Percentiles rank a stretch among this genome's conserved stretches.
phyloP scores from a whole-genome alignment of 805 yeast genomes.

The Metschnikowia arizonensis region DNA sequence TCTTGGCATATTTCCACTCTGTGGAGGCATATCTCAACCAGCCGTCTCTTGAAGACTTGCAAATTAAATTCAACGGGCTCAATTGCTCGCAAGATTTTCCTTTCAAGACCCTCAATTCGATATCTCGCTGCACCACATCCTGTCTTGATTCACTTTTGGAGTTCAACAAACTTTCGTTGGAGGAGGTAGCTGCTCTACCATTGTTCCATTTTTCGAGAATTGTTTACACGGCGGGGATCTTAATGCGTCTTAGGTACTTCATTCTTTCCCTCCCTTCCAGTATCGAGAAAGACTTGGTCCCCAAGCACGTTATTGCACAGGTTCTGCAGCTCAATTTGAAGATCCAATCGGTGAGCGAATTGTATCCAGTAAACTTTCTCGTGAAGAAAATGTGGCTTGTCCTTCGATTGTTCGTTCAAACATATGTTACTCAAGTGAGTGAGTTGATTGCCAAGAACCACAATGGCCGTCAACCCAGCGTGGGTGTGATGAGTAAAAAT shows the following conservation, averaged over 20 bases:
- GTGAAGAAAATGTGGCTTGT: slow-evolving; percentile 53
- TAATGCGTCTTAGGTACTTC: slow-evolving; percentile 52
- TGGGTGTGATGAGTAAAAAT: slow-evolving; percentile 10
- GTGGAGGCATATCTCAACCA: slow-evolving; percentile 67
- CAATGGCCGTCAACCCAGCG: slow-evolving; percentile 16
- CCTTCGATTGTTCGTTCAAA: slow-evolving; percentile 55
- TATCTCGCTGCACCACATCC: slow-evolving; percentile 49
- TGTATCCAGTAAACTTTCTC: slow-evolving; percentile 41
- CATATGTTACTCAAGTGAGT: slow-evolving; percentile 54
- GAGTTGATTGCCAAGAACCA: slow-evolving; percentile 25
- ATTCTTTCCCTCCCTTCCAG: slow-evolving; percentile 49
- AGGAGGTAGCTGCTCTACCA: slow-evolving; percentile 54
- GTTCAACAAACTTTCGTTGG: slow-evolving; percentile 41
- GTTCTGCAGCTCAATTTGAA: slow-evolving; percentile 28
- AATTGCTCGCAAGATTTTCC: slow-evolving; percentile 18
- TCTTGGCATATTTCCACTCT: slow-evolving; percentile 52
- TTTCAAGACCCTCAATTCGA: slow-evolving; percentile 36
- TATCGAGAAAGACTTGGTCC: slow-evolving; percentile 43
- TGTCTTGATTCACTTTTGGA: slow-evolving; percentile 50
- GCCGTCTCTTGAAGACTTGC: slow-evolving; percentile 36
- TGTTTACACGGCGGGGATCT: slow-evolving; percentile 63
- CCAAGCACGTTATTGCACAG: slow-evolving; percentile 39
- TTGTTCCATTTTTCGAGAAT: slow-evolving; percentile 53
- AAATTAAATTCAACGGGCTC: slow-evolving; percentile 5
- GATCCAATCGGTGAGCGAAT: slow-evolving; percentile 26